phyloP scores from a whole-genome alignment of 176 grass and related monocot species.

The Dendrocalamus sinicus region DNA sequence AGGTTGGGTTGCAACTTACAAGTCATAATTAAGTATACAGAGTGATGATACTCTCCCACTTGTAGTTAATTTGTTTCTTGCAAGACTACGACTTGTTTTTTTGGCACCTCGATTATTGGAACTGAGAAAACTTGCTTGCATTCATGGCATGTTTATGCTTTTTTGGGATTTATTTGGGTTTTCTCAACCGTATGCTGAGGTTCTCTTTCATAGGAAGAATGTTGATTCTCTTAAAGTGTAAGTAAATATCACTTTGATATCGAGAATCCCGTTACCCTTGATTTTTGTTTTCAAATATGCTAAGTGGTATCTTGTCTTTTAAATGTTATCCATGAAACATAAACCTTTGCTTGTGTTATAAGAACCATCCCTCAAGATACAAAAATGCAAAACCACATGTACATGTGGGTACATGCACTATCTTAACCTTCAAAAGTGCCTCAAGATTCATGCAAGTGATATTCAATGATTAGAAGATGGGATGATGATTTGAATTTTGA shows the following conservation, averaged over 20 bases:
- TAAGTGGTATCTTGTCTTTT: conserved; percentile 2
- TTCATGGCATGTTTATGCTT: conserved; percentile 60
- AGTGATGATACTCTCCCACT: neutral
- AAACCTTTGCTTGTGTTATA: conserved; percentile 26
- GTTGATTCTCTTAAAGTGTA: conserved; percentile 68
- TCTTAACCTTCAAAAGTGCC: too few relatives aligned
- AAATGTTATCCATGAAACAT: neutral
- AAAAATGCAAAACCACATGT: too few relatives aligned
- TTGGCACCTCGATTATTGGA: neutral
- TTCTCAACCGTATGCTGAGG: conserved; percentile 72
- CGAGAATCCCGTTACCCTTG: neutral
- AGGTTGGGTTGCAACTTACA: neutral
- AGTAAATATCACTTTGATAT: conserved; percentile 48
- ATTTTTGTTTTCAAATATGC: neutral
- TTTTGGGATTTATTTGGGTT: conserved; percentile 82
- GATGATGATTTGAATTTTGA: too few relatives aligned
- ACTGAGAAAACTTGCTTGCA: conserved; percentile 32
- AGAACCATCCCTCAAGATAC: neutral
- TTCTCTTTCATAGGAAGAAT: conserved; percentile 68
- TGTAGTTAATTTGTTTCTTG: neutral
- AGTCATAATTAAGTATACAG: neutral
- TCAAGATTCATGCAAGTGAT: too few relatives aligned
- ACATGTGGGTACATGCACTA: too few relatives aligned
- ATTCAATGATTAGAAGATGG: too few relatives aligned
- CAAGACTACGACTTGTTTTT: conserved; percentile 3